Conservation (phyloP, 345 rosid genomes). For the Rubroshorea leprosula region DNA sequence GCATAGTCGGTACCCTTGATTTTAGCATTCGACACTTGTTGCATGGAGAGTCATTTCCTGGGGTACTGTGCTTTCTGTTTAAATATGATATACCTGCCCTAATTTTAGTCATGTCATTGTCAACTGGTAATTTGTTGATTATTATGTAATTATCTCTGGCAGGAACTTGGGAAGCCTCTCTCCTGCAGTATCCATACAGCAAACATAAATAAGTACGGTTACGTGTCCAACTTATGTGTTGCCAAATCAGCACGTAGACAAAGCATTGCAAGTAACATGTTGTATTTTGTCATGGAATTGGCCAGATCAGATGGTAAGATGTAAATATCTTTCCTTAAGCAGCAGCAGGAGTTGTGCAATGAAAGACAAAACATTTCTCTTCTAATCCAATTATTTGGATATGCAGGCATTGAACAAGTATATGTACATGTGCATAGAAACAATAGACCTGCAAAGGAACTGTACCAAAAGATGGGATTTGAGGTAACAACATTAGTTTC, state of each 20-base stretch:
- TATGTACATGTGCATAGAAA: slow-evolving; percentile 70
- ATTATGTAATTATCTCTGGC: slow-evolving; percentile 20
- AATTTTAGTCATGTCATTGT: background rate
- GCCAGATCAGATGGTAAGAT: slow-evolving; percentile 61
- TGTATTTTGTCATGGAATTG: slow-evolving; percentile 52
- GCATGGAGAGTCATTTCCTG: slow-evolving; percentile 84
- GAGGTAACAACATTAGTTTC: slow-evolving; percentile 40
- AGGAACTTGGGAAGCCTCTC: slow-evolving; percentile 61
- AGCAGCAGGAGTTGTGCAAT: slow-evolving; percentile 1
- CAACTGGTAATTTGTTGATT: background rate
- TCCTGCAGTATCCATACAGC: slow-evolving; percentile 38
- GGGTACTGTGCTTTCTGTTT: slow-evolving; percentile 35
- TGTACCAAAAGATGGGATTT: slow-evolving; percentile 64
- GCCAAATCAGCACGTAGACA: slow-evolving; percentile 78
- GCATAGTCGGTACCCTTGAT: slow-evolving; percentile 91
- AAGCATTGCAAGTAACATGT: slow-evolving; percentile 78
- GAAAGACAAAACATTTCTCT: background rate
- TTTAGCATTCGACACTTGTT: slow-evolving; percentile 52
- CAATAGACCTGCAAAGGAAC: slow-evolving; percentile 56
- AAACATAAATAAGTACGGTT: slow-evolving; percentile 52
- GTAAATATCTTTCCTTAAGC: background rate
- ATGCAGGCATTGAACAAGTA: slow-evolving; percentile 52
- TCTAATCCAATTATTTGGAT: slow-evolving; percentile 16
- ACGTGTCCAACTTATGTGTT: slow-evolving; percentile 74
- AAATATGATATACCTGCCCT: background rate